Conservation (phyloP, 106 monocot species). For the Dactylorhiza incarnata region DNA sequence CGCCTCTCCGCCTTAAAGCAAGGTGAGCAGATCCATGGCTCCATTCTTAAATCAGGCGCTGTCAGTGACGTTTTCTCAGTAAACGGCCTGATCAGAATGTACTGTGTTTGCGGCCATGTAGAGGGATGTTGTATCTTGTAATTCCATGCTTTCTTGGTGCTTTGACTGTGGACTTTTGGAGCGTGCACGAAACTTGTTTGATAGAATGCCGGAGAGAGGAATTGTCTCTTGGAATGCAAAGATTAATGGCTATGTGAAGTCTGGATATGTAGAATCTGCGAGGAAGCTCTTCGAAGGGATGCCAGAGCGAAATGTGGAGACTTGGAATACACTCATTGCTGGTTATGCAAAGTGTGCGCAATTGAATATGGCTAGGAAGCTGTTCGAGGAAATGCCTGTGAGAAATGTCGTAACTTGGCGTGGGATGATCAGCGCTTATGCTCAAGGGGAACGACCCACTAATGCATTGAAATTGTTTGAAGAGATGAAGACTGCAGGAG, state of each 20-base stretch:
- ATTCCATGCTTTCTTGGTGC: constrained; percentile 19
- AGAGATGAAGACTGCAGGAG: constrained; percentile 16
- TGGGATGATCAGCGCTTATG: constrained; percentile 40
- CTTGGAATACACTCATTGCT: constrained; percentile 49
- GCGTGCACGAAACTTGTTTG: constrained; percentile 20
- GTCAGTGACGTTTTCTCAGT: not conserved
- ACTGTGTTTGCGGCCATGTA: constrained; percentile 19
- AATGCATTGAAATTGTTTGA: constrained; percentile 36
- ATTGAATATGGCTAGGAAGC: constrained; percentile 19
- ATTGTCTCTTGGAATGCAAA: constrained; percentile 38
- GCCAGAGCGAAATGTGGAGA: constrained; percentile 22
- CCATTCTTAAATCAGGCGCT: constrained; percentile 1
- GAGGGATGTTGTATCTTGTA: constrained; percentile 36
- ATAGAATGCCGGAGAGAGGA: constrained; percentile 25
- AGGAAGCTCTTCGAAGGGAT: constrained; percentile 30
- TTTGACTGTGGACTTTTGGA: constrained; percentile 2
- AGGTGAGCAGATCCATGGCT: constrained; percentile 7
- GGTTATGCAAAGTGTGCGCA: constrained; percentile 25
- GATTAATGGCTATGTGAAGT: constrained; percentile 24
- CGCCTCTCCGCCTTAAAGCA: not conserved
- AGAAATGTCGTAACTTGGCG: constrained; percentile 50
- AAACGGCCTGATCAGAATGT: constrained; percentile 32
- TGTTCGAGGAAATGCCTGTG: constrained; percentile 34
- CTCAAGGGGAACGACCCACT: constrained; percentile 14
- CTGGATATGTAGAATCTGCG: constrained; percentile 13